Conservation (phyloP, 306 rosid genomes). For the Canavalia ensiformis region DNA sequence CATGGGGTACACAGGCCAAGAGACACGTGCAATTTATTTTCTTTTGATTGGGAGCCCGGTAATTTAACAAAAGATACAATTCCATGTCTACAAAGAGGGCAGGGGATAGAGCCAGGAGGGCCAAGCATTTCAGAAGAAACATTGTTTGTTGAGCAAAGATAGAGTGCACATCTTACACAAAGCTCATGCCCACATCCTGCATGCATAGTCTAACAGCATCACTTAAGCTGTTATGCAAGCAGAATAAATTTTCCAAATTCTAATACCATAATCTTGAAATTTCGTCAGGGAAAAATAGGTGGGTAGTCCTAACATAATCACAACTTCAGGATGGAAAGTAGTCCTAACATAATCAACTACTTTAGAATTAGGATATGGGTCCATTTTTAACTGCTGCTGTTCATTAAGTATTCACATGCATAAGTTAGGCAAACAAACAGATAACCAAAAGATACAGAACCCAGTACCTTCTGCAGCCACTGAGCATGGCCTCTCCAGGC, state of each 20-base stretch:
- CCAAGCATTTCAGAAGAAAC: slow-evolving; percentile 67
- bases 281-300: background rate
- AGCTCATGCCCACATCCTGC: slow-evolving; percentile 94
- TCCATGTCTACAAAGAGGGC: slow-evolving; percentile 91
- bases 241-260: background rate
- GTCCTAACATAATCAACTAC: background rate
- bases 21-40: slow-evolving; percentile 66
- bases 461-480: slow-evolving; percentile 89
- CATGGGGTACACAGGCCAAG: slow-evolving; percentile 90
- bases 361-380: slow-evolving; percentile 20
- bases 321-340: background rate
- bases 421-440: background rate
- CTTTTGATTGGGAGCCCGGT: slow-evolving; percentile 77
- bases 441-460: slow-evolving; percentile 34
- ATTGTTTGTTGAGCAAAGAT: slow-evolving; percentile 88
- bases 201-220: slow-evolving; percentile 37
- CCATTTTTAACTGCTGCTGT: slow-evolving; percentile 13
- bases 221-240: slow-evolving; percentile 28
- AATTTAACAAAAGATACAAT: slow-evolving; percentile 83
- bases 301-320: background rate
- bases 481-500: slow-evolving; percentile 91
- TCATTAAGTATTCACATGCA: background rate
- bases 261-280: slow-evolving; percentile 15
- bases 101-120: slow-evolving; percentile 91
- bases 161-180: slow-evolving; percentile 91